Evolutionary conservation across 164 flowering plant genomes (phyloP).

Genomic region (grape (Vitis vinifera)): DNA sequence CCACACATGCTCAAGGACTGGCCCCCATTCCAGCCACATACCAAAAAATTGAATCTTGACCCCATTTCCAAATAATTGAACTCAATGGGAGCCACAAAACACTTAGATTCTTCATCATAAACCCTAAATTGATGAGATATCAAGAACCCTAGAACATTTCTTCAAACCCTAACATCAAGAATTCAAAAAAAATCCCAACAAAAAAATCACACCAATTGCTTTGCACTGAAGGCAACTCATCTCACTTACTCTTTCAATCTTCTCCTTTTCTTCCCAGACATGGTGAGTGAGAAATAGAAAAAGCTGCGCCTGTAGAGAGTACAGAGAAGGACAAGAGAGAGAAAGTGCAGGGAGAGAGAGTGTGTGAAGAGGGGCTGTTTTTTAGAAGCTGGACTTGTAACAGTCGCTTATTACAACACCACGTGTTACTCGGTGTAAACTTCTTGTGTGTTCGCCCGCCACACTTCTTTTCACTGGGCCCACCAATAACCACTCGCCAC

Average conservation of each 20-base stretch:
- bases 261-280: slow-evolving; percentile 38
- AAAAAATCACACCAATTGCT: background rate
- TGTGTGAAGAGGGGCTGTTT: background rate
- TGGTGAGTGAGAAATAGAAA: background rate
- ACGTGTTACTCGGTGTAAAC: too few species aligned
- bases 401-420: too few species aligned
- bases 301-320: too few species aligned
- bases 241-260: slow-evolving; percentile 40
- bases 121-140: background rate
- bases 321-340: background rate
- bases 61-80: background rate
- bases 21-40: background rate
- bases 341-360: slow-evolving; percentile 1
- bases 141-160: slow-evolving; percentile 5
- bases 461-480: too few species aligned
- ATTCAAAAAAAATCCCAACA: background rate
- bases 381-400: too few species aligned
- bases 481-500: too few species aligned
- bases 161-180: background rate
- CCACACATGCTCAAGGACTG: background rate
- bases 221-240: background rate
- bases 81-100: background rate
- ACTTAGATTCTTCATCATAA: background rate
- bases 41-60: background rate
- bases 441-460: too few species aligned